Evolutionary conservation across 129 eudicot genomes (phyloP), one percentile per base, ranked within the genome.

Genomic region (Escallonia rubra): DNA sequence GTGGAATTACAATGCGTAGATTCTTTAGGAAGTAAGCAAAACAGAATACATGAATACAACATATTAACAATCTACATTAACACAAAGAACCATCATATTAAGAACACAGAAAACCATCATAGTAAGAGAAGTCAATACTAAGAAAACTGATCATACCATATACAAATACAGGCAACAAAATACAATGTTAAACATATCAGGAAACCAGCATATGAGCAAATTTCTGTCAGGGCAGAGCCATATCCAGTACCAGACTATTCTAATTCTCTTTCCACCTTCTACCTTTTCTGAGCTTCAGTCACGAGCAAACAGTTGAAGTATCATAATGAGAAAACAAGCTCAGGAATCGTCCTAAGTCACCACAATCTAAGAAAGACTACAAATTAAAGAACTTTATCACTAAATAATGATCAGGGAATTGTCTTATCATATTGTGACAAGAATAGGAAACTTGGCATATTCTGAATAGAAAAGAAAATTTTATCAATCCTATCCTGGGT

Each of bases 1-100:
- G 68, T 52, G 34, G 39, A 7, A 61, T 49, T 13, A 62, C 43
- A 74, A 49, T 10, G 43, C 14, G 23, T 42, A 73, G 43, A 7
- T n/a, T 12, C 41, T 51, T 60, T 40, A n/a, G 4, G 50, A 67
- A 53, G 61, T 3, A 39, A 63, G 10, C 45, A 8, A 63, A 6
- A 8, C 4, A 8, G 2, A 34, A 52, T 5, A 8, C 57, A 2
- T 4, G 57, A 52, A 0, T 52, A 16, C 15, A 52, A 4, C 11
- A 52, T 52, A 11, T 6, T 16, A 23, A 23, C 34, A 23, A 23
- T 23, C 34, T 23, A 23, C 34, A 23, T 23, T 23, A 23, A 23
- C 34, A 23, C 34, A 23, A 23, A 23, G 34, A 23, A 23, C 34
- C 34, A 23, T 7, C 15, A 10, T 4, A 52, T 10, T 10, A 12